These are phyloP conservation scores for Boechera retrofracta DNA, from an alignment of 345 rosid genomes.

Conservation along the genomic window DNA sequence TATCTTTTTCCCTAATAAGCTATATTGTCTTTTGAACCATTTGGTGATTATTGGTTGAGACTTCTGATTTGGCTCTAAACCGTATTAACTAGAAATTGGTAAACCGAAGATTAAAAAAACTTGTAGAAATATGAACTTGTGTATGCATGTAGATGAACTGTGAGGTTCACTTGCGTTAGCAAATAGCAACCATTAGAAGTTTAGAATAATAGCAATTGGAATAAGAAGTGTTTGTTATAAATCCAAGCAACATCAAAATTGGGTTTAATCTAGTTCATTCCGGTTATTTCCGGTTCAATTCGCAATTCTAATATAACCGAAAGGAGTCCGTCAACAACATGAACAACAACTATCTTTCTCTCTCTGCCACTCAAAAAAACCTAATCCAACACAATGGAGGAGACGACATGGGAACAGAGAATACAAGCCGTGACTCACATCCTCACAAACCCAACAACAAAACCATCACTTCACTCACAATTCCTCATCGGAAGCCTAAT, in stretches of 20 bases:
- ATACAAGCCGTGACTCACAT: conserved; percentile 45
- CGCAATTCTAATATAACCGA: neutral
- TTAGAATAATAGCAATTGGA: too few species aligned
- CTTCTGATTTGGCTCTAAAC: too few species aligned
- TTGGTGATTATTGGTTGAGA: too few species aligned
- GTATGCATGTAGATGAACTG: too few species aligned
- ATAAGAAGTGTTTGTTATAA: too few species aligned
- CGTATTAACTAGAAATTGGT: too few species aligned
- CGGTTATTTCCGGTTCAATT: conserved; percentile 22
- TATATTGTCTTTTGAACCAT: too few species aligned
- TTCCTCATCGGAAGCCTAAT: conserved; percentile 41
- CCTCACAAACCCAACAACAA: conserved; percentile 44
- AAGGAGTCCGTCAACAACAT: neutral
- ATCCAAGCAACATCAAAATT: neutral
- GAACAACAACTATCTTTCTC: neutral
- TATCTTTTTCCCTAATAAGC: too few species aligned
- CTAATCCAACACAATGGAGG: conserved; percentile 34
- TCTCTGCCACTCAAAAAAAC: conserved; percentile 21
- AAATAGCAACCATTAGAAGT: too few species aligned
- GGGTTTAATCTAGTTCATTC: neutral
- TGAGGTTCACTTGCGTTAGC: too few species aligned
- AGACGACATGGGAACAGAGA: conserved; percentile 47
- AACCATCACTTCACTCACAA: conserved; percentile 45
- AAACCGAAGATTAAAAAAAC: too few species aligned
- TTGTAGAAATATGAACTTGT: too few species aligned